Percentiles rank a stretch among this genome's conserved stretches.
Conservation (phyloP, 1,139 yeast species). For the Debaryomyces subglobosus region DNA sequence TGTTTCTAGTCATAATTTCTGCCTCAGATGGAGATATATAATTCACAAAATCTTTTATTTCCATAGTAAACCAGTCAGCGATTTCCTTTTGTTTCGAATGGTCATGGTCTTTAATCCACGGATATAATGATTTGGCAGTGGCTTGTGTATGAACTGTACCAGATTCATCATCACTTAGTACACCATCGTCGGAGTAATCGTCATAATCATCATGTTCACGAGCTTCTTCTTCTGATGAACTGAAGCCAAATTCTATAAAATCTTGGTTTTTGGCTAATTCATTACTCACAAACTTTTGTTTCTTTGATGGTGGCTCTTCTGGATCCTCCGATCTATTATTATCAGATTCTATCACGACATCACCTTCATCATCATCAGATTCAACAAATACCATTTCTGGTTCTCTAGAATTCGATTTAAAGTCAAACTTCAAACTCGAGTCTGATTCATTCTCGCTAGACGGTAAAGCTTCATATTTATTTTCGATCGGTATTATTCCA, state of each 20-base stretch:
- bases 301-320: conserved; percentile 17
- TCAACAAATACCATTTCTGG: conserved; percentile 30
- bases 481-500: conserved; percentile 17
- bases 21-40: conserved; percentile 84
- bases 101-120: conserved; percentile 81
- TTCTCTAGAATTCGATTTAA: conserved; percentile 18
- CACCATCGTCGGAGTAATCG: conserved; percentile 39
- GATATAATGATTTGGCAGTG: conserved; percentile 49
- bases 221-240: conserved; percentile 46
- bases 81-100: conserved; percentile 75
- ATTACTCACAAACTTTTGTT: conserved; percentile 16
- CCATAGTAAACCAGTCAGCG: conserved; percentile 87
- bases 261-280: conserved; percentile 56
- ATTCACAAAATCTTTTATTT: conserved; percentile 81
- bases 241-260: conserved; percentile 63
- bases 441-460: conserved; percentile 26
- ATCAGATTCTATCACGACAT: conserved; percentile 42
- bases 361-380: conserved; percentile 26
- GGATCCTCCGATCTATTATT: conserved; percentile 21
- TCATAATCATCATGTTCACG: conserved; percentile 27
- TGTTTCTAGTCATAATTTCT: conserved; percentile 73
- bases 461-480: conserved; percentile 24
- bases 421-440: conserved; percentile 24
- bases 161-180: conserved; percentile 38
- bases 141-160: conserved; percentile 24